These are phyloP conservation scores for Salvia miltiorrhiza DNA, from an alignment of 257 asterid species.

Conservation along the genomic window DNA sequence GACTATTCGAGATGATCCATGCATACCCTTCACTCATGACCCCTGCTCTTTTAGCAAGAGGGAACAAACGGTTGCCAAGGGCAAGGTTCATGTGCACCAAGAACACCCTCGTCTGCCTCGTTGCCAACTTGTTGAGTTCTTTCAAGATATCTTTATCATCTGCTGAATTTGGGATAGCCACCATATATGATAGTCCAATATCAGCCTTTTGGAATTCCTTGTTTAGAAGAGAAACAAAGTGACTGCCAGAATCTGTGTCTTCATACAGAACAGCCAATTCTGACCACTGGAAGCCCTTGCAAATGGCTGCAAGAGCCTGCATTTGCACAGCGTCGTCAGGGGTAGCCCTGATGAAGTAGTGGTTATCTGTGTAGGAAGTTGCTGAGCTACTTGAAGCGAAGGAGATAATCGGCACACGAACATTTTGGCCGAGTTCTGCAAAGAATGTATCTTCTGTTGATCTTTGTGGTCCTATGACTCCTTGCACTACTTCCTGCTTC, in stretches of 20 bases:
- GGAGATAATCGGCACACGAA: slow-evolving; percentile 44
- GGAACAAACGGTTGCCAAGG: slow-evolving; percentile 34
- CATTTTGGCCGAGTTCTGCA: slow-evolving; percentile 40
- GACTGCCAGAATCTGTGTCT: slow-evolving; percentile 45
- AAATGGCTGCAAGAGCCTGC: slow-evolving; percentile 47
- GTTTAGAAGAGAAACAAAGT: slow-evolving; percentile 36
- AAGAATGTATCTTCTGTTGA: slow-evolving; percentile 32
- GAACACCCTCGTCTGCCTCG: slow-evolving; percentile 41
- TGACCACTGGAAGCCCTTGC: slow-evolving; percentile 42
- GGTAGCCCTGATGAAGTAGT: slow-evolving; percentile 30
- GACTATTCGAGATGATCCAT: slow-evolving; percentile 55
- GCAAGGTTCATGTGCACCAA: slow-evolving; percentile 51
- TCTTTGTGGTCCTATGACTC: slow-evolving; percentile 43
- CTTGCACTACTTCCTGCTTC: slow-evolving; percentile 45
- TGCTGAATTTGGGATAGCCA: slow-evolving; percentile 30
- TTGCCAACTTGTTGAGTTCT: slow-evolving; percentile 22
- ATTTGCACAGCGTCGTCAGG: slow-evolving; percentile 36
- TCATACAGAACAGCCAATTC: slow-evolving; percentile 44
- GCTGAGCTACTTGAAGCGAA: slow-evolving; percentile 25
- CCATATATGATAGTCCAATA: slow-evolving; percentile 23
- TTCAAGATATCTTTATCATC: slow-evolving; percentile 23
- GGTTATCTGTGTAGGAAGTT: slow-evolving; percentile 8
- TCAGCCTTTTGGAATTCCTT: slow-evolving; percentile 39
- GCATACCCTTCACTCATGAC: slow-evolving; percentile 53
- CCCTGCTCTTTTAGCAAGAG: slow-evolving; percentile 37